These are phyloP conservation scores for Musa balbisiana DNA, from an alignment of 202 grass and related monocot species.

Conservation along the genomic window DNA sequence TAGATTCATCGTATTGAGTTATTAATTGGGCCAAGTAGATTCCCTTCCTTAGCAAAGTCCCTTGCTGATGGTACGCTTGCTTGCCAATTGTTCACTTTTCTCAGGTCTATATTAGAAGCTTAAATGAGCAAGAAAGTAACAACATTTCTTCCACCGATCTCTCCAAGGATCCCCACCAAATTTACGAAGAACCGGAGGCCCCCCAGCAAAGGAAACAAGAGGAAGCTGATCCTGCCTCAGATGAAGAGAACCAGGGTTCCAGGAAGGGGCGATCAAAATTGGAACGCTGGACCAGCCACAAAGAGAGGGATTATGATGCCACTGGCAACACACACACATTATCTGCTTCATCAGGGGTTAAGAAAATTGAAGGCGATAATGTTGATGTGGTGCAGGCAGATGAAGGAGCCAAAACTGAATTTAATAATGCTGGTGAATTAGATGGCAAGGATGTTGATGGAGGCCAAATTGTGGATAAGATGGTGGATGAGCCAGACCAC, in stretches of 20 bases:
- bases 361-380: slow-evolving; percentile 32
- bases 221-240: slow-evolving; percentile 53
- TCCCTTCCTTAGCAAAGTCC: not conserved
- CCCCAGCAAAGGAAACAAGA: slow-evolving; percentile 38
- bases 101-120: slow-evolving; percentile 56
- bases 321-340: slow-evolving; percentile 33
- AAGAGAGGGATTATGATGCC: slow-evolving; percentile 73
- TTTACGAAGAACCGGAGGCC: slow-evolving; percentile 19
- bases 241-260: slow-evolving; percentile 74
- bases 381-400: slow-evolving; percentile 16
- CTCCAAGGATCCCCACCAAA: slow-evolving; percentile 39
- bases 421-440: slow-evolving; percentile 35
- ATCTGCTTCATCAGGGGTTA: slow-evolving; percentile 27
- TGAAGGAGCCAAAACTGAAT: slow-evolving; percentile 41
- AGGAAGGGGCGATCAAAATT: slow-evolving; percentile 90
- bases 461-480: slow-evolving; percentile 48
- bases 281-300: slow-evolving; percentile 91
- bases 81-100: slow-evolving; percentile 11
- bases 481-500: slow-evolving; percentile 38
- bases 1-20: not conserved
- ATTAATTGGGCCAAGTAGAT: not conserved
- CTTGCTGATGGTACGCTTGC: not conserved
- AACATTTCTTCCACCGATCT: slow-evolving; percentile 31
- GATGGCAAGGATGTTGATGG: slow-evolving; percentile 46
- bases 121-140: slow-evolving; percentile 41